Evolutionary conservation across 345 rosid genomes (phyloP), one percentile per base, ranked within the genome.

Genomic region (Moringa oleifera): DNA sequence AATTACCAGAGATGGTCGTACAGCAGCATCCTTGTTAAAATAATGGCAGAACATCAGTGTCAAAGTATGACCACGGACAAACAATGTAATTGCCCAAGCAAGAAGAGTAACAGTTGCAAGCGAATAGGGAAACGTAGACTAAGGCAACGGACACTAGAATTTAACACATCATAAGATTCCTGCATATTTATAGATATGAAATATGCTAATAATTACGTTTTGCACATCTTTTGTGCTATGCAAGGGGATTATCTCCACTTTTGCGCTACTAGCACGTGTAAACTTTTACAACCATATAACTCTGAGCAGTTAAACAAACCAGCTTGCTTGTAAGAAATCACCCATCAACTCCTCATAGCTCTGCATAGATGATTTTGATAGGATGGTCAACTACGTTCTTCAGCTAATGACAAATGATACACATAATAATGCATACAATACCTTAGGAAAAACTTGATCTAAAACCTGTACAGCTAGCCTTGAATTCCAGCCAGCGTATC

Each of bases 401-500:
- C 33, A 28, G 8, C 33, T 2, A 2, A 28, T 28, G 33, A 2
- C n/a, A 33, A 33, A 11, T 33, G 37, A 41, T 9, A 11, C 47
- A 41, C 37, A 41, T 2, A 28, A 25, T 25, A 12, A 57, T 6
- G 49, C 23, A 58, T 47, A 9, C 2, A 17, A 61, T 72, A 92
- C 98, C 95, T 86, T 88, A 3, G 98, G 97, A 59, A 93, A 93
- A 23, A 90, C 82, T 68, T 73, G 81, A 65, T 83, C 74, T 4
- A 88, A 64, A 55, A 90, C 96, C 66, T 86, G 68, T 24, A 93
- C 18, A 9, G 89, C 98, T 23, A 71, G 81, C 74, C 90, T 80
- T 6, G 97, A 86, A 71, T 90, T 93, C 97, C 97, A 93, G 37
- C 92, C 97, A 7, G 78, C 63, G 60, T 93, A 93, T 20, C 98